Percentiles rank a stretch among this genome's conserved stretches.
Evolutionary conservation across 345 rosid genomes (phyloP).

Genomic region (Salix dunnii): DNA sequence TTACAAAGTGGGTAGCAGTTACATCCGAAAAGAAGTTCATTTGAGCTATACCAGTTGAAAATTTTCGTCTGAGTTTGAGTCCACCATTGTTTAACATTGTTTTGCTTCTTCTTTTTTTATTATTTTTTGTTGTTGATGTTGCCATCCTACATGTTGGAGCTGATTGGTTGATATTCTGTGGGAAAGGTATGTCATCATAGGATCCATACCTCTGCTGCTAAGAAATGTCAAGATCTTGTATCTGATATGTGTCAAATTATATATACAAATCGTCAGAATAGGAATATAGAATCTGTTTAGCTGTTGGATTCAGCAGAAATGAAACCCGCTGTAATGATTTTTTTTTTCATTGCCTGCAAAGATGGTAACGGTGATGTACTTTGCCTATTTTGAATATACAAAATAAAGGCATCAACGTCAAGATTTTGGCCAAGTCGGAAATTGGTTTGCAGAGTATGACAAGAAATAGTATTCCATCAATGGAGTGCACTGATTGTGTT

Average conservation of each 20-base stretch:
- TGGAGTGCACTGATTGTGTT: no score
- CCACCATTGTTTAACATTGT: conserved; percentile 11
- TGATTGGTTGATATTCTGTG: conserved; percentile 34
- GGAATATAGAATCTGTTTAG: conserved; percentile 29
- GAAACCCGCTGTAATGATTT: conserved; percentile 11
- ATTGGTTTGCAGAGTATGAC: not conserved
- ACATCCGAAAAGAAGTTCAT: conserved; percentile 19
- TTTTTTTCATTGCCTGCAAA: not conserved
- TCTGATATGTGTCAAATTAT: conserved; percentile 26
- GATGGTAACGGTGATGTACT: not conserved
- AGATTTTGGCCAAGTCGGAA: not conserved
- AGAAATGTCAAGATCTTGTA: conserved; percentile 26
- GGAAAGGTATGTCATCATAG: conserved; percentile 16
- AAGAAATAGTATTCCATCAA: no score
- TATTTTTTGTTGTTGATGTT: not conserved
- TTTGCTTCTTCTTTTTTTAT: not conserved
- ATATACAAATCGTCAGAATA: conserved; percentile 35
- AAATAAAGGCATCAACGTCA: not conserved
- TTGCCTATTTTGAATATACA: not conserved
- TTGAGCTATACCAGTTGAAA: conserved; percentile 19
- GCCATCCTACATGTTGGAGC: conserved; percentile 11
- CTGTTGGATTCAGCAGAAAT: conserved; percentile 22
- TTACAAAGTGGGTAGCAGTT: conserved; percentile 10
- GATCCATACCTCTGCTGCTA: conserved; percentile 16
- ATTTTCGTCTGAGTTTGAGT: conserved; percentile 15